Conservation (phyloP, 2,329 filamentous ascomycete genomes). For the Fusarium sambucinum region DNA sequence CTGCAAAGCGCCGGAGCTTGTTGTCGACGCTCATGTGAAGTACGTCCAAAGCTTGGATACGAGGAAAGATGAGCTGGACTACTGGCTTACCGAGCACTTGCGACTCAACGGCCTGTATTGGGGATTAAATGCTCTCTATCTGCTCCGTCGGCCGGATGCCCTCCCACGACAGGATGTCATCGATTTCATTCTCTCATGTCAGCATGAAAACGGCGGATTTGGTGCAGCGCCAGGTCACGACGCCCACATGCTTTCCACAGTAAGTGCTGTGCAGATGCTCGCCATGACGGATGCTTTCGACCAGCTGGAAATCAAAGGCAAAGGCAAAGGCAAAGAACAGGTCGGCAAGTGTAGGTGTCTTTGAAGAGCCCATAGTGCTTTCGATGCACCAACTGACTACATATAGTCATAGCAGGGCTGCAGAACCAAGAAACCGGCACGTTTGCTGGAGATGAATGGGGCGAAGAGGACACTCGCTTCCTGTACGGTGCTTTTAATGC, state of each 20-base stretch:
- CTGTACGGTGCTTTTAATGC: conserved; percentile 91
- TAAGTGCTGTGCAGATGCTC: conserved; percentile 93
- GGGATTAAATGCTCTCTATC: conserved; percentile 89
- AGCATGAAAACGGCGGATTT: conserved; percentile 90
- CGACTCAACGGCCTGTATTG: conserved; percentile 97
- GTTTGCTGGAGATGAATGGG: conserved; percentile 96
- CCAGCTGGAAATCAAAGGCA: conserved; percentile 79
- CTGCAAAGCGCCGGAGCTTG: conserved; percentile 60
- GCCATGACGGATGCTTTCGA: conserved; percentile 86
- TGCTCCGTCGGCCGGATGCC: conserved; percentile 83
- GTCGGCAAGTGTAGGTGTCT: conserved; percentile 80
- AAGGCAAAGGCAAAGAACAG: conserved; percentile 72
- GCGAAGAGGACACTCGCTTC: conserved; percentile 94
- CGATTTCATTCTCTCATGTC: conserved; percentile 94
- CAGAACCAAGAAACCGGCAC: conserved; percentile 86
- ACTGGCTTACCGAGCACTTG: conserved; percentile 97
- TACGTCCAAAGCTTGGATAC: conserved; percentile 95
- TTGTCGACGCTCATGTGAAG: conserved; percentile 77
- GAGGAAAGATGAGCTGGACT: conserved; percentile 93
- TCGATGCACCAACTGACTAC: conserved; percentile 39
- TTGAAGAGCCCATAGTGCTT: conserved; percentile 20
- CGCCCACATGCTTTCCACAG: conserved; percentile 94
- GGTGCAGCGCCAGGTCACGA: conserved; percentile 95
- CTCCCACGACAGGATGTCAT: conserved; percentile 85
- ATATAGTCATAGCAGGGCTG: conserved; percentile 78